Conservation (phyloP, 108 stramenopile genomes). For the Cyclotella baltica region DNA sequence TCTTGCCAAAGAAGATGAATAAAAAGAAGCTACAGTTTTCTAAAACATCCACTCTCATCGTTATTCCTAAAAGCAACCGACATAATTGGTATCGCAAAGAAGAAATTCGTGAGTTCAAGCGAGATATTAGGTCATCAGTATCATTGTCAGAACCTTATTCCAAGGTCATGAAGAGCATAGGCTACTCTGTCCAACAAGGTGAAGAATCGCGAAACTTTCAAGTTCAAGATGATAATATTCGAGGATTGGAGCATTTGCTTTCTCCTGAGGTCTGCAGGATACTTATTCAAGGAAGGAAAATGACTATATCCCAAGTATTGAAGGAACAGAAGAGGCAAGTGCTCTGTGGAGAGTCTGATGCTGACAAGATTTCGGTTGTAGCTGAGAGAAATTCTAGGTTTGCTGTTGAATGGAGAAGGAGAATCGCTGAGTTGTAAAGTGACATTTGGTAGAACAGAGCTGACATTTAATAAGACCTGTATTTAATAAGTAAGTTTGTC, state of each 20-base stretch:
- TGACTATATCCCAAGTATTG: slow-evolving; percentile 9
- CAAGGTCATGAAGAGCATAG: slow-evolving; percentile 7
- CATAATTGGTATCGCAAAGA: neutral
- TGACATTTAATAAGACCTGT: too few relatives aligned
- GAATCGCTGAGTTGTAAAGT: slow-evolving; percentile 1
- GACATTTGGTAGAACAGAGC: too few relatives aligned
- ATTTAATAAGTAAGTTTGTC: too few relatives aligned
- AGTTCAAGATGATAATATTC: slow-evolving; percentile 4
- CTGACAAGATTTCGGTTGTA: neutral
- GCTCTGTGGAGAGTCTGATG: neutral
- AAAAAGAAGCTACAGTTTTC: slow-evolving; percentile 1
- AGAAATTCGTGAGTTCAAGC: neutral
- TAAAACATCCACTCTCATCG: neutral
- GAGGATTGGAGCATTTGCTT: slow-evolving; percentile 18
- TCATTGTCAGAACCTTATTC: neutral
- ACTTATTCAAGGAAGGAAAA: slow-evolving; percentile 4
- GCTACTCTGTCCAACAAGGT: slow-evolving; percentile 11
- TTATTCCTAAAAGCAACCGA: neutral
- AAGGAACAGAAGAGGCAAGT: slow-evolving; percentile 15
- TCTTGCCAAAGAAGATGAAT: neutral
- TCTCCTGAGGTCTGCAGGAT: neutral
- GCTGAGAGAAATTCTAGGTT: slow-evolving; percentile 1
- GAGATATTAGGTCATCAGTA: neutral
- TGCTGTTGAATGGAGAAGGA: slow-evolving; percentile 7
- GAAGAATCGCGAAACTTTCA: neutral